Evolutionary conservation across 495 filamentous ascomycete genomes (phyloP).

Genomic region (Physcia stellaris): DNA sequence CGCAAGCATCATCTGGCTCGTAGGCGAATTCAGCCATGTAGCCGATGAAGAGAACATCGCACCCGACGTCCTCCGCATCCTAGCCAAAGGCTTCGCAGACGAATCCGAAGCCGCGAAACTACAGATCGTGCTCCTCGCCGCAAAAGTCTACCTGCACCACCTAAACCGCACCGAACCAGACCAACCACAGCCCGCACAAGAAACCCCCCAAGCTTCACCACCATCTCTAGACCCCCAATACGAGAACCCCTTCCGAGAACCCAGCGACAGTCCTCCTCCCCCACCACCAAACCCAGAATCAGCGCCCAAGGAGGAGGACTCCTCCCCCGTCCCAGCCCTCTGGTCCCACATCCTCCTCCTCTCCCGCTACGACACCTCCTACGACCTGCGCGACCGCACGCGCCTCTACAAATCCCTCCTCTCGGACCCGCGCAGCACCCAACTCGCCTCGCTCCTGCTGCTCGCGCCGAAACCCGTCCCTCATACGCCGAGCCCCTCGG

Average conservation of each 20-base stretch:
- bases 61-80: conserved; percentile 79
- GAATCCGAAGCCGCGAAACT: conserved; percentile 77
- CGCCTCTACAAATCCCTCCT: conserved; percentile 78
- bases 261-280: too few species aligned
- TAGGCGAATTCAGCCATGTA: conserved; percentile 78
- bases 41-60: conserved; percentile 77
- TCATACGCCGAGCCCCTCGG: conserved; percentile 70
- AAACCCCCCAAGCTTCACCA: too few species aligned
- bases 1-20: conserved; percentile 92
- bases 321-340: conserved; percentile 57
- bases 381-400: conserved; percentile 83
- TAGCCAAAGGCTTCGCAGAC: conserved; percentile 69
- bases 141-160: conserved; percentile 87
- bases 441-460: conserved; percentile 79
- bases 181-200: neutral
- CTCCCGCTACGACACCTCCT: conserved; percentile 83
- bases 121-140: conserved; percentile 82
- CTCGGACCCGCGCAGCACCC: conserved; percentile 54
- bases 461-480: conserved; percentile 91
- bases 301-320: too few species aligned
- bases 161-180: conserved; percentile 38
- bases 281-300: too few species aligned
- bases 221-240: too few species aligned
- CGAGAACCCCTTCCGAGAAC: too few species aligned
- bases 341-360: conserved; percentile 78